Conservation (phyloP, 1,284 basidiomycete genomes). For the Fistulinella cinereoalba region DNA sequence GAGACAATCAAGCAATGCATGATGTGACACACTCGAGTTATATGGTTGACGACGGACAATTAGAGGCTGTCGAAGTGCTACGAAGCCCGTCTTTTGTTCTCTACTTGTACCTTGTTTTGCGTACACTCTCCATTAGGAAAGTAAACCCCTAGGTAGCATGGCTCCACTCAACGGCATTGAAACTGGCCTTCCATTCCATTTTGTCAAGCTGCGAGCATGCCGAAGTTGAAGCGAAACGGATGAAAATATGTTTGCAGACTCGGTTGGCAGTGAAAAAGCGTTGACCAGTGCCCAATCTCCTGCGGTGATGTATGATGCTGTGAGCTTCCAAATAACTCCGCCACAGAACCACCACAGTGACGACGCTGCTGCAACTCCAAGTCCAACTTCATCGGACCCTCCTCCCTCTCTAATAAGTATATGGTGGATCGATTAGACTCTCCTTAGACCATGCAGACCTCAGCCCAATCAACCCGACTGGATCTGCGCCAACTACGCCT, state of each 20-base stretch:
- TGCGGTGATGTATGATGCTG: no score
- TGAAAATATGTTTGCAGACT: no score
- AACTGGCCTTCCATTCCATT: neutral
- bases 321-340: neutral
- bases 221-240: neutral
- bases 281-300: no score
- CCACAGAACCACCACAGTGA: no score
- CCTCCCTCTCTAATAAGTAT: neutral
- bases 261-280: no score
- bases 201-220: neutral
- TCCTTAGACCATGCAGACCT: constrained; percentile 13
- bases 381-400: no score
- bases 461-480: constrained; percentile 4
- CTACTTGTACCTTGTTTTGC: constrained; percentile 1
- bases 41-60: constrained; percentile 17
- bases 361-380: no score
- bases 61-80: neutral
- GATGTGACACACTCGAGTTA: constrained; percentile 1
- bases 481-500: constrained; percentile 22
- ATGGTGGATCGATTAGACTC: neutral
- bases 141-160: constrained; percentile 17
- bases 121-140: neutral
- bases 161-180: neutral
- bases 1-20: neutral
- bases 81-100: no score